A percentile compares a stretch with the other conserved stretches of the same genome.
Conservation (phyloP, 148 eudicot genomes). For the Fagopyrum esculentum region DNA sequence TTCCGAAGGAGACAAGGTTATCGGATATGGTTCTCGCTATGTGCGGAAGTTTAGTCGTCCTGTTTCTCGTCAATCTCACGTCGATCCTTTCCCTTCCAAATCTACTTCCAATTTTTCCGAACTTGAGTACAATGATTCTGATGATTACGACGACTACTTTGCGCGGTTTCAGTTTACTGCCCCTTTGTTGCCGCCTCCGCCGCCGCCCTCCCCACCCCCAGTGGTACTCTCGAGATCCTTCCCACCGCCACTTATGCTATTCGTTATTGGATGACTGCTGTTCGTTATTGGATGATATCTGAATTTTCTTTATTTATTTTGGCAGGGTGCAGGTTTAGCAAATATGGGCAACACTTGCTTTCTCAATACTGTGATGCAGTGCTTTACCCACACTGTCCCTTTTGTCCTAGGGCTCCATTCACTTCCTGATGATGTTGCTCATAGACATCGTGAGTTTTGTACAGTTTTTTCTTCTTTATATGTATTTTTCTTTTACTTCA, state of each 20-base stretch:
- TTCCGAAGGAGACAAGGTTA: neutral
- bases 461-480: no score
- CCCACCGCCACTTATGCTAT: neutral
- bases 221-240: neutral
- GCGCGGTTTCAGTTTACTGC: neutral
- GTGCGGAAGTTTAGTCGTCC: neutral
- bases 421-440: conserved; percentile 24
- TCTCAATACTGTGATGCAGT: conserved; percentile 67
- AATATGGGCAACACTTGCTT: conserved; percentile 72
- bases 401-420: conserved; percentile 53
- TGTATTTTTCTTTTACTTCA: neutral
- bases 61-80: neutral
- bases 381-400: conserved; percentile 75
- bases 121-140: neutral
- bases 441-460: conserved; percentile 41
- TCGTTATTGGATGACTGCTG: neutral
- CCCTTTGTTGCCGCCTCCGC: neutral
- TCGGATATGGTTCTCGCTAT: neutral
- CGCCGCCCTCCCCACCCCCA: conserved; percentile 5
- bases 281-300: neutral
- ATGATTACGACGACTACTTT: neutral
- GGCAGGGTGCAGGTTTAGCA: conserved; percentile 56
- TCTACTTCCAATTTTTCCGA: neutral
- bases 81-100: neutral
- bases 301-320: neutral